phyloP scores from a whole-genome alignment of 1,284 basidiomycete genomes.

The Cronartium quercuum region DNA sequence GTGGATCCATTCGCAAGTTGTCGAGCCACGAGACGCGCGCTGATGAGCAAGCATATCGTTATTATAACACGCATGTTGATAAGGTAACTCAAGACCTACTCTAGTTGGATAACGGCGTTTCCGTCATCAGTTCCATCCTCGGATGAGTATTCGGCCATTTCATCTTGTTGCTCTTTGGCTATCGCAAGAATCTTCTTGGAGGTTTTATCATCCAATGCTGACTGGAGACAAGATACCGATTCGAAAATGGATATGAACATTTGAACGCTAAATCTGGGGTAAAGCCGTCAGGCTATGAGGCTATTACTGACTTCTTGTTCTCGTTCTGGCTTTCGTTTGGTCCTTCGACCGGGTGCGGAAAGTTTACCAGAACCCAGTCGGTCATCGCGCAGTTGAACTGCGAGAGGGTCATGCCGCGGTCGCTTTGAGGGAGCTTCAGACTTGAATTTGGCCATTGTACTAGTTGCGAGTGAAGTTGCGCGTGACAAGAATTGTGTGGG shows the following conservation, averaged over 20 bases:
- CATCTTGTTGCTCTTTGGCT: conserved; percentile 87
- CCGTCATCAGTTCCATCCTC: not conserved
- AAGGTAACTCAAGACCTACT: not conserved
- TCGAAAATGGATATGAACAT: not conserved
- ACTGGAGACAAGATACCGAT: not conserved
- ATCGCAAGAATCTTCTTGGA: conserved; percentile 86
- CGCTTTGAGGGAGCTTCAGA: conserved; percentile 6
- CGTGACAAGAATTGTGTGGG: no score
- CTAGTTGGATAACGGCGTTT: not conserved
- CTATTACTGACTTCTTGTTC: not conserved
- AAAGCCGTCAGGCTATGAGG: not conserved
- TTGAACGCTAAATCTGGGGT: not conserved
- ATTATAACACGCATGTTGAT: not conserved
- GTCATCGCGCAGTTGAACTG: conserved; percentile 70
- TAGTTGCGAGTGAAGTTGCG: no score
- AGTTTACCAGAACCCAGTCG: conserved; percentile 50
- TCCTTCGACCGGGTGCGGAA: conserved; percentile 28
- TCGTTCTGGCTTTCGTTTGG: conserved; percentile 13
- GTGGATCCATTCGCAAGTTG: not conserved
- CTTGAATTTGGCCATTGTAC: conserved; percentile 33
- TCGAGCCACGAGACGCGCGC: not conserved
- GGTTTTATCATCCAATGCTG: conserved; percentile 67
- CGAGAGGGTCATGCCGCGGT: conserved; percentile 70
- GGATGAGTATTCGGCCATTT: conserved; percentile 52
- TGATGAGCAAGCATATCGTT: not conserved